These are phyloP conservation scores for Boletus speciosus DNA, from an alignment of 768 basidiomycete genomes.

Conservation along the genomic window DNA sequence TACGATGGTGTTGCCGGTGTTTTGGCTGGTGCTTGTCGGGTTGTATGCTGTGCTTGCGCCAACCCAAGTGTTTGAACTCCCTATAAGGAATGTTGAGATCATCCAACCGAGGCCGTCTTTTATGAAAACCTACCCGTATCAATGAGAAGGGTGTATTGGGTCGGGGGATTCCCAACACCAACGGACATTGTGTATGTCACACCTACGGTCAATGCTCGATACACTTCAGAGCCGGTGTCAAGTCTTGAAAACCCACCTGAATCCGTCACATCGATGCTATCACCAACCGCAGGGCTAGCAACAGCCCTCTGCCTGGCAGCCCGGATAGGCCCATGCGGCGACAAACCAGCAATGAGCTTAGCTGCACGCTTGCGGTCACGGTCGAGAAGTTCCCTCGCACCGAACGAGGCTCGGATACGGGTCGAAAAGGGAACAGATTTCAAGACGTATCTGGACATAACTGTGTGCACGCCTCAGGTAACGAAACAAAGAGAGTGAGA, in stretches of 20 bases:
- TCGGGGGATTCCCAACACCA: conserved; percentile 49
- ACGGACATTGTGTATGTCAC: conserved; percentile 55
- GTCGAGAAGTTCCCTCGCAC: conserved; percentile 47
- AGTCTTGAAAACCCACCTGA: conserved; percentile 33
- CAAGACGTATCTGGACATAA: conserved; percentile 38
- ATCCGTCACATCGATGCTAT: conserved; percentile 55
- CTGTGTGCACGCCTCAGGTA: not conserved
- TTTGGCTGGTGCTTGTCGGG: conserved; percentile 43
- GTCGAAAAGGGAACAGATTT: conserved; percentile 45
- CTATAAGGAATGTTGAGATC: conserved; percentile 17
- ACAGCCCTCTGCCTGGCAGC: conserved; percentile 20
- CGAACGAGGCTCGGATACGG: conserved; percentile 36
- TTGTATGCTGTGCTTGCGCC: conserved; percentile 48
- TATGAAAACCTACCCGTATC: conserved; percentile 45
- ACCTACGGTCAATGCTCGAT: conserved; percentile 19
- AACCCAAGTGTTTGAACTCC: conserved; percentile 54
- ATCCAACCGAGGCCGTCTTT: not conserved
- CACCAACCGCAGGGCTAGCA: not conserved
- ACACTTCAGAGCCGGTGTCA: not conserved
- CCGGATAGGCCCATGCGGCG: conserved; percentile 50
- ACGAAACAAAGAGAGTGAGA: not conserved
- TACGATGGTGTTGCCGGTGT: conserved; percentile 37
- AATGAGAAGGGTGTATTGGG: conserved; percentile 50
- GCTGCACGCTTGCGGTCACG: conserved; percentile 53
- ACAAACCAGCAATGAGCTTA: conserved; percentile 52